A percentile compares a stretch with the other conserved stretches of the same genome.
These are phyloP conservation scores for Naganishia randhawae DNA, from an alignment of 768 basidiomycete species.

Conservation along the genomic window DNA sequence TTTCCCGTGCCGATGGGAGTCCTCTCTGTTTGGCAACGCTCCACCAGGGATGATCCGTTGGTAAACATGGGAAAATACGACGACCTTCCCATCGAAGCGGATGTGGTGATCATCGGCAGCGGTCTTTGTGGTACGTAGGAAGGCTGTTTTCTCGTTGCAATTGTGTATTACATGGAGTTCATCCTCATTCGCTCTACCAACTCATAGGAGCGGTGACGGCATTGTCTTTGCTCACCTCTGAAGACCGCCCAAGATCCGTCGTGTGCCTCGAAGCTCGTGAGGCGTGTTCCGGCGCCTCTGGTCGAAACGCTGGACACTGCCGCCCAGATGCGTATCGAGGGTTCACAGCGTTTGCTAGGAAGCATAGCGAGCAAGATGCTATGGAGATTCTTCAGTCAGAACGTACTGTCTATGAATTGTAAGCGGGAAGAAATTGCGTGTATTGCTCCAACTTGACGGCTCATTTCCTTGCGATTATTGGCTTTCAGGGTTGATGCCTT, in stretches of 20 bases:
- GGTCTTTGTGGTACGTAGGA: conserved; percentile 14
- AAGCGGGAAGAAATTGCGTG: conserved; percentile 52
- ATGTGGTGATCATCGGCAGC: conserved; percentile 26
- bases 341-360: conserved; percentile 52
- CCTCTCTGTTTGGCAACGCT: conserved; percentile 10
- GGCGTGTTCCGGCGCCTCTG: conserved; percentile 58
- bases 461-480: conserved; percentile 54
- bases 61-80: conserved; percentile 14
- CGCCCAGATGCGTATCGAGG: conserved; percentile 34
- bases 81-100: conserved; percentile 11
- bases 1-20: conserved; percentile 13
- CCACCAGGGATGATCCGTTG: conserved; percentile 8
- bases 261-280: conserved; percentile 79
- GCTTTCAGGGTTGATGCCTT: conserved; percentile 68
- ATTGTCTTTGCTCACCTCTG: conserved; percentile 8
- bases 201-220: conserved; percentile 16
- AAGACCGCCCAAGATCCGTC: conserved; percentile 36
- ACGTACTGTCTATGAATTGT: conserved; percentile 62
- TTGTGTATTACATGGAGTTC: background rate
- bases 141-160: background rate
- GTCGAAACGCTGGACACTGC: conserved; percentile 54
- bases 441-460: background rate
- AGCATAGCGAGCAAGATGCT: conserved; percentile 38
- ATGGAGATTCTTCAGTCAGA: conserved; percentile 41
- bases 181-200: background rate